Conservation (phyloP, 225 moss, liverwort and hornwort genomes). For the Sphagnum tenellum region DNA sequence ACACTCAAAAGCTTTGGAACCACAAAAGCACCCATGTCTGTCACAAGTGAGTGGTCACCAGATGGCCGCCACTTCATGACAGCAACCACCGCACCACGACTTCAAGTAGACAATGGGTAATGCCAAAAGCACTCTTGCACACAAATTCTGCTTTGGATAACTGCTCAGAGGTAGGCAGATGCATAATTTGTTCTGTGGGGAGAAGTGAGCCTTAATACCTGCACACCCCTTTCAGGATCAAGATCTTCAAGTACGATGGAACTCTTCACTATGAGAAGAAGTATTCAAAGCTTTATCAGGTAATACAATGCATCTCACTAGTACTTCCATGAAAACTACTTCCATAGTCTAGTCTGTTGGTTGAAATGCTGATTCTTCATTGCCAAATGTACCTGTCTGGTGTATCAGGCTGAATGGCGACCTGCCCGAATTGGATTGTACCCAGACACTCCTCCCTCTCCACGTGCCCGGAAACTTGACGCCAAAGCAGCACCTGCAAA, state of each 20-base stretch:
- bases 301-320: constrained; percentile 8
- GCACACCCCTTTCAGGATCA: constrained; percentile 42
- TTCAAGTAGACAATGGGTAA: constrained; percentile 94
- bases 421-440: constrained; percentile 58
- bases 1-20: constrained; percentile 68
- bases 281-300: constrained; percentile 82
- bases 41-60: constrained; percentile 95
- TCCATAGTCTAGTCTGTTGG: too few relatives aligned
- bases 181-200: background rate
- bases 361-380: too few relatives aligned
- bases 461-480: constrained; percentile 36
- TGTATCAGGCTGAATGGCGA: constrained; percentile 64
- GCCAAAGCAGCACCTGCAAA: constrained; percentile 42
- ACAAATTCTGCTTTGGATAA: background rate
- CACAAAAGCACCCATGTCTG: constrained; percentile 64
- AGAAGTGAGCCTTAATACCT: too few relatives aligned
- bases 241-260: constrained; percentile 83
- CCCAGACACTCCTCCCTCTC: constrained; percentile 66
- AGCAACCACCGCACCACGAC: constrained; percentile 91
- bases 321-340: too few relatives aligned
- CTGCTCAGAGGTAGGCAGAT: background rate
- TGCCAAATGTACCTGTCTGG: background rate
- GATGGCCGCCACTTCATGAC: constrained; percentile 95
- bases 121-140: too few relatives aligned
- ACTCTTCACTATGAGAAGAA: constrained; percentile 60